phyloP scores from a whole-genome alignment of 805 yeast genomes.

The Naumovozyma baii region DNA sequence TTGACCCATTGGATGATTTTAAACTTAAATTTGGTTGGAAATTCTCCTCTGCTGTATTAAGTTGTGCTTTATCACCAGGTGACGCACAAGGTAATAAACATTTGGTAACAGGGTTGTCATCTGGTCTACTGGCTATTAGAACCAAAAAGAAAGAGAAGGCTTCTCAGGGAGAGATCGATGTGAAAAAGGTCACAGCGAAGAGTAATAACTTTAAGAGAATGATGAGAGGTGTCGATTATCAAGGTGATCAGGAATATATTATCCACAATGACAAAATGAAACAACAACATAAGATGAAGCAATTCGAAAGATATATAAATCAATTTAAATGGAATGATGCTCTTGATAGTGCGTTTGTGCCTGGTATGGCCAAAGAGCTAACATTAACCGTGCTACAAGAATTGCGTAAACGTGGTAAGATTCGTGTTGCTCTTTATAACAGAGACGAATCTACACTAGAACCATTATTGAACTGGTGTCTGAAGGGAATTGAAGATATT shows the following conservation, averaged over 20 bases:
- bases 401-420: constrained; percentile 79
- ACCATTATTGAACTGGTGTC: constrained; percentile 79
- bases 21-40: constrained; percentile 95
- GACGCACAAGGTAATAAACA: constrained; percentile 46
- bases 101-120: constrained; percentile 82
- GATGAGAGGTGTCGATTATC: constrained; percentile 85
- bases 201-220: constrained; percentile 65
- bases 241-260: constrained; percentile 78
- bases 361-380: constrained; percentile 70
- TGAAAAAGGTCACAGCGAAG: constrained; percentile 28
- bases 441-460: constrained; percentile 81
- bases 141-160: constrained; percentile 64
- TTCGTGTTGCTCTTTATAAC: constrained; percentile 66
- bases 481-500: constrained; percentile 68
- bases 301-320: constrained; percentile 74
- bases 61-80: constrained; percentile 80
- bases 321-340: constrained; percentile 92
- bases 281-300: constrained; percentile 57
- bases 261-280: constrained; percentile 50
- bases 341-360: constrained; percentile 70
- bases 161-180: constrained; percentile 25
- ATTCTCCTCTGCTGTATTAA: constrained; percentile 84
- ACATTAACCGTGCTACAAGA: constrained; percentile 80
- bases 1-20: constrained; percentile 71
- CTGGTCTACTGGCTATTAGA: constrained; percentile 81